A percentile compares a stretch with the other conserved stretches of the same genome.
These are phyloP conservation scores for Chlamydomonas urium DNA, from an alignment of 139 green algal species.

Conservation along the genomic window DNA sequence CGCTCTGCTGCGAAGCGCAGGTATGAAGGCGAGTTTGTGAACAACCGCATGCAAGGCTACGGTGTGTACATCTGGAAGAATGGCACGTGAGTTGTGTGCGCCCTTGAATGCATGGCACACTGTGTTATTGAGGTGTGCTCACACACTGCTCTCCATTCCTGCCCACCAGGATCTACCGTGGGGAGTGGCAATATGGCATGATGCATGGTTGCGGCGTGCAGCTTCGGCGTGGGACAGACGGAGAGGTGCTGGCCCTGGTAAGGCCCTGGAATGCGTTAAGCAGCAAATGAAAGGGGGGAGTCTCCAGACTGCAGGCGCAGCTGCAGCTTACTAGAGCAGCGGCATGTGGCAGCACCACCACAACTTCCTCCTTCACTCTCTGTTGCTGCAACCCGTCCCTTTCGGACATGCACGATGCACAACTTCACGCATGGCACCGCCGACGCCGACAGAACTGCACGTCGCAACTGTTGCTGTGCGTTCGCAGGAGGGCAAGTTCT, in stretches of 20 bases:
- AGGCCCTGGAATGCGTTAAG: too few relatives aligned
- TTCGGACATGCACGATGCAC: background rate
- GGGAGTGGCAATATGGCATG: slow-evolving; percentile 54
- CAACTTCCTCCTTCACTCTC: slow-evolving; percentile 5
- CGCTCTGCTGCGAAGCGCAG: too few relatives aligned
- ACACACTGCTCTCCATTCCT: background rate
- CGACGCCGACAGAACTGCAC: background rate
- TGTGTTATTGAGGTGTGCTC: background rate
- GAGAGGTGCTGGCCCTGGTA: slow-evolving; percentile 8
- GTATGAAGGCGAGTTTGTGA: slow-evolving; percentile 18
- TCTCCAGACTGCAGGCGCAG: background rate
- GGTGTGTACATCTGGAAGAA: slow-evolving; percentile 12
- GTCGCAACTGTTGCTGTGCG: too few relatives aligned
- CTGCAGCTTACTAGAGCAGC: too few relatives aligned
- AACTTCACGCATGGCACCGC: background rate
- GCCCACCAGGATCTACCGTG: slow-evolving; percentile 51
- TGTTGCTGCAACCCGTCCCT: background rate
- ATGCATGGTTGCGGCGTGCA: slow-evolving; percentile 71
- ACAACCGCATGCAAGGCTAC: slow-evolving; percentile 19
- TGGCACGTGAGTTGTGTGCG: background rate
- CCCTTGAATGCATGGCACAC: background rate
- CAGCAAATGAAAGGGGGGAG: too few relatives aligned
- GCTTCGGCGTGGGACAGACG: slow-evolving; percentile 35
- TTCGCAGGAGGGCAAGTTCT: slow-evolving; percentile 57
- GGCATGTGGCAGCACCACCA: slow-evolving; percentile 26